These are phyloP conservation scores for Debaryomyces prosopidis DNA, from an alignment of 805 yeast genomes.

Conservation along the genomic window DNA sequence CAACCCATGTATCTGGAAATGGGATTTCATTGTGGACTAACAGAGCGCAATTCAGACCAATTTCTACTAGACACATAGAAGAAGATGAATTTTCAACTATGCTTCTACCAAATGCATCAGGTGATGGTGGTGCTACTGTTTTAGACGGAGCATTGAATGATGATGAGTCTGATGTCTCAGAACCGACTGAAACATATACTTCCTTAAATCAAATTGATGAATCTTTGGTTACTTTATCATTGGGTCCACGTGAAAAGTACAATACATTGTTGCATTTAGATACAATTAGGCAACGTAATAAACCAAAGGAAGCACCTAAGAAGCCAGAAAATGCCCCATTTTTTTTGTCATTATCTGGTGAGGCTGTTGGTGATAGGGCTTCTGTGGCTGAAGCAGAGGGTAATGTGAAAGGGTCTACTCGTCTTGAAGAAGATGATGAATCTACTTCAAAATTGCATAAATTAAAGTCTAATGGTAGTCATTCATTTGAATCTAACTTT, in stretches of 20 bases:
- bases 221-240: slow-evolving; percentile 68
- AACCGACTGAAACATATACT: slow-evolving; percentile 40
- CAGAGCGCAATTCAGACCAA: slow-evolving; percentile 75
- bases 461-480: slow-evolving; percentile 27
- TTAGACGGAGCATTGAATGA: slow-evolving; percentile 77
- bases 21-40: slow-evolving; percentile 95
- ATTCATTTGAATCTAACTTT: slow-evolving; percentile 71
- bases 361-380: slow-evolving; percentile 71
- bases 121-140: slow-evolving; percentile 70
- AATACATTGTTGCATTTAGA: slow-evolving; percentile 80
- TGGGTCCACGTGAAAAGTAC: slow-evolving; percentile 77
- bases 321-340: slow-evolving; percentile 80
- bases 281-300: slow-evolving; percentile 79
- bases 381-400: slow-evolving; percentile 40
- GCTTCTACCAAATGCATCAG: slow-evolving; percentile 72
- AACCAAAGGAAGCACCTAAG: slow-evolving; percentile 86
- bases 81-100: slow-evolving; percentile 70
- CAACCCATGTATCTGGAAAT: slow-evolving; percentile 85
- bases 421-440: slow-evolving; percentile 22
- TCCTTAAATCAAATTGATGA: slow-evolving; percentile 64
- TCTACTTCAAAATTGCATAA: slow-evolving; percentile 32
- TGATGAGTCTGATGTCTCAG: slow-evolving; percentile 23
- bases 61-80: slow-evolving; percentile 73
- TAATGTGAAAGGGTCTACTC: slow-evolving; percentile 10
- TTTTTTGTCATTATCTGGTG: slow-evolving; percentile 70